Evolutionary conservation across 2,329 filamentous ascomycete species (phyloP).

Genomic region (Colletotrichum ledebouriae): DNA sequence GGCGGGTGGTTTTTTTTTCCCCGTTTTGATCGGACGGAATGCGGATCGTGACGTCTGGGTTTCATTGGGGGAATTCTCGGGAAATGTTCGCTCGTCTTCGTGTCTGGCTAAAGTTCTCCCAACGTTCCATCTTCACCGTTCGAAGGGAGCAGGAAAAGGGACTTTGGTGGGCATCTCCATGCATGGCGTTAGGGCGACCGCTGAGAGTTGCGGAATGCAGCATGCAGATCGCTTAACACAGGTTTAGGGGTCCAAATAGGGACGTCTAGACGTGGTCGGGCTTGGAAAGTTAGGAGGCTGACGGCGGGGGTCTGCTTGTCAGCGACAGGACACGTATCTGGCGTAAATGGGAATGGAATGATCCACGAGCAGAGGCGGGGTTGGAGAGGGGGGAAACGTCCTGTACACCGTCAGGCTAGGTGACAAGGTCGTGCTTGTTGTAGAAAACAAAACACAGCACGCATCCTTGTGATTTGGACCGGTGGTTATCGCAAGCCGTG

Average conservation of each 20-base stretch:
- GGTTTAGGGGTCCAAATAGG: conserved; percentile 20
- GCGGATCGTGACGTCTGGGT: conserved; percentile 22
- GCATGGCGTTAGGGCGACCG: conserved; percentile 20
- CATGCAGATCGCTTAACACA: conserved; percentile 11
- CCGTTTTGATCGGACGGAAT: conserved; percentile 11
- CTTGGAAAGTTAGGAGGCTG: conserved; percentile 6
- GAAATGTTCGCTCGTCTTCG: conserved; percentile 5
- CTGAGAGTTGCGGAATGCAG: conserved; percentile 29
- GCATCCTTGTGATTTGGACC: conserved; percentile 20
- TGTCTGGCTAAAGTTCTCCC: background rate
- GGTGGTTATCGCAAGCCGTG: background rate
- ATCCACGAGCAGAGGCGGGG: conserved; percentile 21
- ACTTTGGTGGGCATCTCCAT: conserved; percentile 13
- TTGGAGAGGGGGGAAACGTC: background rate
- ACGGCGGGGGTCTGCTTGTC: conserved; percentile 33
- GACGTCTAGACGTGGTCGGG: conserved; percentile 15
- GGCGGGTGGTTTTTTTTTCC: too few relatives aligned
- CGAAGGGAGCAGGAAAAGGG: background rate
- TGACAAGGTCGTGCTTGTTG: conserved; percentile 15
- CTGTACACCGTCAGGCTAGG: conserved; percentile 8
- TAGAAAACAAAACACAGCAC: background rate
- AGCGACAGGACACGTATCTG: conserved; percentile 24
- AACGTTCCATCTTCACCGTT: conserved; percentile 10
- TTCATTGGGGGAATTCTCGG: conserved; percentile 24
- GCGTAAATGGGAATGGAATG: conserved; percentile 1